Conservation (phyloP, 345 rosid genomes). For the Boechera stricta region DNA sequence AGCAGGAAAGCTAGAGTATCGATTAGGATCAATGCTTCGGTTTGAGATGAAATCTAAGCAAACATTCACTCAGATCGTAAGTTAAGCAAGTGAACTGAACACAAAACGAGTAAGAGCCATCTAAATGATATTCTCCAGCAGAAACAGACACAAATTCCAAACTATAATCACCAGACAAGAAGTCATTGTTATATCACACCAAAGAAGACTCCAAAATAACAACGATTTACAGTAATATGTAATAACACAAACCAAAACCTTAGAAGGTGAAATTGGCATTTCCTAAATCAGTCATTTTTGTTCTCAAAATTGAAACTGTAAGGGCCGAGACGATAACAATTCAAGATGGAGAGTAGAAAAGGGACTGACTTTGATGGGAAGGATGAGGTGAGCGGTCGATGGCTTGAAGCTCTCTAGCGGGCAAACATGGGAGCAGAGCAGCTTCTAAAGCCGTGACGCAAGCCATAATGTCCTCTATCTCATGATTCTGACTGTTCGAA, state of each 20-base stretch:
- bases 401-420: slow-evolving; percentile 98
- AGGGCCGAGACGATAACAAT: background rate
- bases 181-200: background rate
- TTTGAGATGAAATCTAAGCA: background rate
- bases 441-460: slow-evolving; percentile 84
- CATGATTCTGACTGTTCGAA: slow-evolving; percentile 44
- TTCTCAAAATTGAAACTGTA: background rate
- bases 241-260: slow-evolving; percentile 6
- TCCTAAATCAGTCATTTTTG: background rate
- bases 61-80: background rate
- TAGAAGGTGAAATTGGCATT: background rate
- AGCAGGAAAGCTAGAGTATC: background rate
- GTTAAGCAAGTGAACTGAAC: background rate
- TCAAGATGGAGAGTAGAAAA: background rate
- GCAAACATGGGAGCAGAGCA: slow-evolving; percentile 93
- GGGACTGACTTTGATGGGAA: slow-evolving; percentile 86
- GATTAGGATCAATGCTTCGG: background rate
- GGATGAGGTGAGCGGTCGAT: slow-evolving; percentile 96
- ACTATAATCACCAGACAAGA: background rate
- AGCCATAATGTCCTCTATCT: slow-evolving; percentile 67
- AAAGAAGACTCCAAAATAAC: background rate
- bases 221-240: background rate
- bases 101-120: background rate
- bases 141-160: slow-evolving; percentile 2
- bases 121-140: background rate